Evolutionary conservation across 2,329 filamentous ascomycete species (phyloP).

Genomic region (Verticillium longisporum): DNA sequence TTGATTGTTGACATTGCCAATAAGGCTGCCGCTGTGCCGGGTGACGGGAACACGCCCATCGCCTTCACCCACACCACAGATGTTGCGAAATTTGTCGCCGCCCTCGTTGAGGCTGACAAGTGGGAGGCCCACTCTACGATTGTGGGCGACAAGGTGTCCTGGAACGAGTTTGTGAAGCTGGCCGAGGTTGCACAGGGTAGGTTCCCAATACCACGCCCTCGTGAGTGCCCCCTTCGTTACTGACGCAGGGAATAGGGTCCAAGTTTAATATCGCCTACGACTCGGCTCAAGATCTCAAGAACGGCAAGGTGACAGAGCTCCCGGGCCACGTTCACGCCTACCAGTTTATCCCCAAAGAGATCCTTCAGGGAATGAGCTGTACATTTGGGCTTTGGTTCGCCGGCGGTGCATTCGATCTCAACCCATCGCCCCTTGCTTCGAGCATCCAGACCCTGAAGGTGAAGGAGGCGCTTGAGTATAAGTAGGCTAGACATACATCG

Average conservation of each 20-base stretch:
- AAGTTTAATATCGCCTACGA: slow-evolving; percentile 27
- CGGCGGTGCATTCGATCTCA: slow-evolving; percentile 12
- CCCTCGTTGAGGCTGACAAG: slow-evolving; percentile 27
- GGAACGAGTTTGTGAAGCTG: slow-evolving; percentile 32
- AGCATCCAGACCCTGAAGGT: slow-evolving; percentile 17
- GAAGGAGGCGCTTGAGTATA: slow-evolving; percentile 14
- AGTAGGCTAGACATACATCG: background rate
- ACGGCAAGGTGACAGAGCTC: slow-evolving; percentile 25
- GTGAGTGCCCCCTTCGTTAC: no score
- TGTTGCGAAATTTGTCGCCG: slow-evolving; percentile 37
- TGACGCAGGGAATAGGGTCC: slow-evolving; percentile 13
- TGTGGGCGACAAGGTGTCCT: slow-evolving; percentile 33
- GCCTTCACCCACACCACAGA: slow-evolving; percentile 42
- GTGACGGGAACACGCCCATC: slow-evolving; percentile 33
- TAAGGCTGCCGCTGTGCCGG: slow-evolving; percentile 39
- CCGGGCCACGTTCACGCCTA: slow-evolving; percentile 17
- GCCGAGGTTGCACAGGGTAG: slow-evolving; percentile 29
- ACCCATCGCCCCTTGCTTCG: slow-evolving; percentile 12
- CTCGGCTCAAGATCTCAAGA: slow-evolving; percentile 20
- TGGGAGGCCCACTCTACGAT: slow-evolving; percentile 32
- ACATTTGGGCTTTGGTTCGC: slow-evolving; percentile 16
- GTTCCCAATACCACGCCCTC: slow-evolving; percentile 7
- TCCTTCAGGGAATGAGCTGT: slow-evolving; percentile 14
- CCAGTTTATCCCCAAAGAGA: slow-evolving; percentile 16
- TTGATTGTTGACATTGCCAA: slow-evolving; percentile 35